Percentiles rank a stretch among this genome's conserved stretches.
phyloP scores from a whole-genome alignment of 148 eudicot genomes.

The Selenicereus undatus region DNA sequence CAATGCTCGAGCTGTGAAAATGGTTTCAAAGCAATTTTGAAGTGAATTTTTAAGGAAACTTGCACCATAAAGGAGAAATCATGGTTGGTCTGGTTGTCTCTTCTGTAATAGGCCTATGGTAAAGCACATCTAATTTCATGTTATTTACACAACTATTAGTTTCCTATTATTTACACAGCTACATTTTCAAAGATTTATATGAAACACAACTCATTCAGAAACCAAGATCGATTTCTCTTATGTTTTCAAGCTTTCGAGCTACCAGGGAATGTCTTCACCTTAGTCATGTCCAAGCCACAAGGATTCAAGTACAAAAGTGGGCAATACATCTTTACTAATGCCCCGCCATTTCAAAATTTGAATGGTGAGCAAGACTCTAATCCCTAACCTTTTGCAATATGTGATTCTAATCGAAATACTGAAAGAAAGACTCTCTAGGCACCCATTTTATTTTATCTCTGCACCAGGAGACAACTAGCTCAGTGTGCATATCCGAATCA shows the following conservation, averaged over 20 bases:
- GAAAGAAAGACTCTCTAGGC: conserved; percentile 47
- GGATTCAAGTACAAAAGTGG: conserved; percentile 94
- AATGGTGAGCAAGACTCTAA: conserved; percentile 53
- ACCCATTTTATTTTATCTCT: conserved; percentile 94
- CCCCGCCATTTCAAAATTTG: conserved; percentile 81
- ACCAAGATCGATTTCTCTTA: background rate
- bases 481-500: conserved; percentile 81
- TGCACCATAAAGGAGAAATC: too few relatives aligned
- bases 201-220: background rate
- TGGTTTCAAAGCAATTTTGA: too few relatives aligned
- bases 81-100: too few relatives aligned
- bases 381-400: background rate
- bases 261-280: conserved; percentile 80
- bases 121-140: too few relatives aligned
- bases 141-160: too few relatives aligned
- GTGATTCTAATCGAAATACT: conserved; percentile 6
- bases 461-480: conserved; percentile 88
- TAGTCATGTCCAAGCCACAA: conserved; percentile 74
- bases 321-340: conserved; percentile 82
- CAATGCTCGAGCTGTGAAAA: too few relatives aligned
- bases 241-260: conserved; percentile 55
- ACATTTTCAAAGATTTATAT: too few relatives aligned
- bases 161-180: too few relatives aligned
- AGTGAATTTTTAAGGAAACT: too few relatives aligned
- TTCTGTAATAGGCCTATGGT: too few relatives aligned